Conservation (phyloP, 1,139 yeast species). For the Nakaseomyces nivariensis region DNA sequence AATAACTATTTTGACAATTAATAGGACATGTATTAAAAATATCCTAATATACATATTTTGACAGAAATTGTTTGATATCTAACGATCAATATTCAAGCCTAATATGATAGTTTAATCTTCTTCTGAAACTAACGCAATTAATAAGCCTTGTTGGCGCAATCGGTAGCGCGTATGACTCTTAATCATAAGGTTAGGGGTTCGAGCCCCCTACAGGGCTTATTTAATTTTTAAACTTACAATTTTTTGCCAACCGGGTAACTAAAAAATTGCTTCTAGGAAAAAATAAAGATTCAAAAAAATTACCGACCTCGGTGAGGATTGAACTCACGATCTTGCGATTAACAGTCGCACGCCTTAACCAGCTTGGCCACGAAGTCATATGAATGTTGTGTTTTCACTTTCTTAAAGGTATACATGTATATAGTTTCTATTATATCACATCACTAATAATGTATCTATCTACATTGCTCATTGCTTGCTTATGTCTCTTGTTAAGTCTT, state of each 20-base stretch:
- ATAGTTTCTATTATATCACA: too few species aligned
- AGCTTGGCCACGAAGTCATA: conserved; percentile 7
- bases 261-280: neutral
- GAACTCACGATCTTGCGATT: conserved; percentile 9
- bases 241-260: neutral
- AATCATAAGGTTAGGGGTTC: conserved; percentile 39
- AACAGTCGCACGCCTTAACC: conserved; percentile 9
- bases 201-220: conserved; percentile 38
- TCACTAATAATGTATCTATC: too few species aligned
- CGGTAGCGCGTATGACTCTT: conserved; percentile 41
- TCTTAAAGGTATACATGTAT: too few species aligned
- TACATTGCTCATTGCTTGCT: too few species aligned
- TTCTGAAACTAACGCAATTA: neutral
- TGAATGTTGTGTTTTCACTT: neutral
- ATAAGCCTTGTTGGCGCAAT: conserved; percentile 38
- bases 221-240: conserved; percentile 3
- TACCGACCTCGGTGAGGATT: conserved; percentile 7
- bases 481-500: too few species aligned
- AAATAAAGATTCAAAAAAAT: neutral
- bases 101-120: too few species aligned
- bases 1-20: neutral
- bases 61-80: too few species aligned
- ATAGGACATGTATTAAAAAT: too few species aligned
- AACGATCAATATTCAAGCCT: too few species aligned
- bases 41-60: too few species aligned